Conservation (phyloP, 257 asterid species). For the Cynanchum wilfordii region DNA sequence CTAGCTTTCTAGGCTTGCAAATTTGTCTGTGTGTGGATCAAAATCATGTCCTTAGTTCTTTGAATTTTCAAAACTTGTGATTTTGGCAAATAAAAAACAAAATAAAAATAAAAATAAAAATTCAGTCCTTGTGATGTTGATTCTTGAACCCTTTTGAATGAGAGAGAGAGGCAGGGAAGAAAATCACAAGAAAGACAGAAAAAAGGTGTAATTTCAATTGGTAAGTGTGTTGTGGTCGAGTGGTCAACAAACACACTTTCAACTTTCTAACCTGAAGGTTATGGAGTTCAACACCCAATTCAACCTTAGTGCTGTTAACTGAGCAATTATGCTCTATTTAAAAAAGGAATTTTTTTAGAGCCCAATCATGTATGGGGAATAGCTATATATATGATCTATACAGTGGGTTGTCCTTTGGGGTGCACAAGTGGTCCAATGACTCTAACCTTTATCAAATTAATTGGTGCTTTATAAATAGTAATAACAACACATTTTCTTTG, state of each 20-base stretch:
- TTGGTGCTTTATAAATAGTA: neutral
- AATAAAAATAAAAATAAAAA: no score
- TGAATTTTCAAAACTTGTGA: neutral
- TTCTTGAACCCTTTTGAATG: neutral
- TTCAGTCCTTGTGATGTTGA: neutral
- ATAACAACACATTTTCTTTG: slow-evolving; percentile 7
- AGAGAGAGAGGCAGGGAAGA: neutral
- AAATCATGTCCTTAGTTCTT: neutral
- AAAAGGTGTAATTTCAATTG: neutral
- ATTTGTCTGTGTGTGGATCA: neutral
- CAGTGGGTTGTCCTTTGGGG: slow-evolving; percentile 12
- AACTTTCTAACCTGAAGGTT: no score
- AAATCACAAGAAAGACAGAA: neutral
- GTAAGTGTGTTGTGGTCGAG: no score
- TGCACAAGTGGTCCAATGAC: slow-evolving; percentile 29
- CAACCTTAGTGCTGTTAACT: no score
- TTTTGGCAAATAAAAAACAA: no score
- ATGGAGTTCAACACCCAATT: no score
- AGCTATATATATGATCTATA: slow-evolving; percentile 14
- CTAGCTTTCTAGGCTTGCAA: neutral
- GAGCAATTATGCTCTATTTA: no score
- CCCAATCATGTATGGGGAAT: slow-evolving; percentile 7
- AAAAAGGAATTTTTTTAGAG: neutral
- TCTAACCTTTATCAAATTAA: slow-evolving; percentile 3
- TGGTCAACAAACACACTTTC: no score